Conservation (phyloP, 164 flowering plant genomes). For the Stephania yunnanensis region DNA sequence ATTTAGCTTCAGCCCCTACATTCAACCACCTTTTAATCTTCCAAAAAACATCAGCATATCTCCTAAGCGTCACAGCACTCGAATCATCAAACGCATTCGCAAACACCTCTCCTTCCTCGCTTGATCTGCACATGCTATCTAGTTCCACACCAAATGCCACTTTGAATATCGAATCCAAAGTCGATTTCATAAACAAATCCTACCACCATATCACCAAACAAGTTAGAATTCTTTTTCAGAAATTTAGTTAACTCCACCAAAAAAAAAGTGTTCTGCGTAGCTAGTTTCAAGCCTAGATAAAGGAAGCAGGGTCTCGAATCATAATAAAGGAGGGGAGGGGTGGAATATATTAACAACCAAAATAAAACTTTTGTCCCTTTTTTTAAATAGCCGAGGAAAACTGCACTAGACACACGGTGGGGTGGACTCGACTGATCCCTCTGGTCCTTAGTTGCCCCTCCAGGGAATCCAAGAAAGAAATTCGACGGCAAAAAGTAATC, state of each 20-base stretch:
- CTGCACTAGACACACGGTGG: too few species aligned
- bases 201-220: slow-evolving; percentile 11
- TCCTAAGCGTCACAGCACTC: slow-evolving; percentile 31
- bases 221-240: not conserved
- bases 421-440: too few species aligned
- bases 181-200: slow-evolving; percentile 67
- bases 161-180: slow-evolving; percentile 67
- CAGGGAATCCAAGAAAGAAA: too few species aligned
- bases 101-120: slow-evolving; percentile 39
- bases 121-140: slow-evolving; percentile 53
- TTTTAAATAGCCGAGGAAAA: too few species aligned
- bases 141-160: slow-evolving; percentile 71
- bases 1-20: slow-evolving; percentile 45
- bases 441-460: too few species aligned
- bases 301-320: too few species aligned
- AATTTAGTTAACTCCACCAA: not conserved
- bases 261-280: too few species aligned
- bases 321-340: too few species aligned
- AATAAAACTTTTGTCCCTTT: too few species aligned
- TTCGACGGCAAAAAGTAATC: too few species aligned
- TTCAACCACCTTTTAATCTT: slow-evolving; percentile 48
- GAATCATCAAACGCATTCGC: slow-evolving; percentile 49
- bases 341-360: too few species aligned
- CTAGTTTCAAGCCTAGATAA: too few species aligned
- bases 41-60: slow-evolving; percentile 61